Conservation (phyloP, 2,329 filamentous ascomycete species). For the Thelonectria rubi region DNA sequence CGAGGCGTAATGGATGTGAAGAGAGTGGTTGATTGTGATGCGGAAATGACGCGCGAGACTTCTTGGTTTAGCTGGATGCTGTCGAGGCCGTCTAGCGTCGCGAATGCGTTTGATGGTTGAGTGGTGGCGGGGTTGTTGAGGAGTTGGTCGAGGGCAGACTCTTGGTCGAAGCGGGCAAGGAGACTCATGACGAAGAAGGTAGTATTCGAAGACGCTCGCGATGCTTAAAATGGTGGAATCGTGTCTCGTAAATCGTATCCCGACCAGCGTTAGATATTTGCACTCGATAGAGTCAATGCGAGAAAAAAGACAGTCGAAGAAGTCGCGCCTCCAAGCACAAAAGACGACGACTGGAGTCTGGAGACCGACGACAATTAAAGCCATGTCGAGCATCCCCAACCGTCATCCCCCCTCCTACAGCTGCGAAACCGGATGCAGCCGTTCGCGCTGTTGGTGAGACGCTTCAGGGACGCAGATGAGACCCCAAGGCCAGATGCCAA, state of each 20-base stretch:
- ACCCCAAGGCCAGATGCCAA: not conserved
- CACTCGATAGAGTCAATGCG: not conserved
- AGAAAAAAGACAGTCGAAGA: not conserved
- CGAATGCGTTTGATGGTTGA: not conserved
- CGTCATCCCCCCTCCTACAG: not conserved
- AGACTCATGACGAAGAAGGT: not conserved
- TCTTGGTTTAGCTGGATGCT: slow-evolving; percentile 29
- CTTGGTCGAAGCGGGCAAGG: not conserved
- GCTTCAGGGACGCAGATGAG: slow-evolving; percentile 29
- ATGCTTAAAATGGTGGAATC: not conserved
- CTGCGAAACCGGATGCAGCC: slow-evolving; percentile 39
- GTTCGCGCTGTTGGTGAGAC: slow-evolving; percentile 38
- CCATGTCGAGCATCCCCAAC: not conserved
- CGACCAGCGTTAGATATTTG: not conserved
- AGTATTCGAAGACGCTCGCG: not conserved
- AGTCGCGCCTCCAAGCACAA: not conserved
- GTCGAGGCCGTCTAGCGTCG: not conserved
- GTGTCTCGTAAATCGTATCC: not conserved
- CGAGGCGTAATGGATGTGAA: slow-evolving; percentile 37
- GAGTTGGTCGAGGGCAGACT: not conserved
- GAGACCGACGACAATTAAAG: not conserved
- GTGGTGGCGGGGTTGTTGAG: not conserved
- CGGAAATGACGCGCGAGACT: slow-evolving; percentile 36
- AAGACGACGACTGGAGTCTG: not conserved
- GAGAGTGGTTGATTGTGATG: slow-evolving; percentile 35